Conservation (phyloP, 169 alveolate species). For the Hepatocystis sp. region DNA sequence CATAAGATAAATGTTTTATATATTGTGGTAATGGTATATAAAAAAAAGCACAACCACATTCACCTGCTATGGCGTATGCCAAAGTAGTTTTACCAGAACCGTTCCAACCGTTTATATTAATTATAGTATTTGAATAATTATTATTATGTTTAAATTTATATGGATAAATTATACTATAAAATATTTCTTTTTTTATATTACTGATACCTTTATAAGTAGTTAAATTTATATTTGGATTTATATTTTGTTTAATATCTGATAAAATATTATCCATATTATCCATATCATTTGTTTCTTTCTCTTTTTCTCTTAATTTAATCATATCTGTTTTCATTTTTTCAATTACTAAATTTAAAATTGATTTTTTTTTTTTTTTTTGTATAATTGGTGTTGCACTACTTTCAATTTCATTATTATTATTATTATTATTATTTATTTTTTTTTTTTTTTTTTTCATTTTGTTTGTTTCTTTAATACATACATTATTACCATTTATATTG, state of each 20-base stretch:
- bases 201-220: slow-evolving; percentile 36
- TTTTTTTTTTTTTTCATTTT: too few relatives aligned
- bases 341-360: too few relatives aligned
- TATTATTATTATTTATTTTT: too few relatives aligned
- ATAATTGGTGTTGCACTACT: too few relatives aligned
- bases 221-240: slow-evolving; percentile 12
- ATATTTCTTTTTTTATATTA: slow-evolving; percentile 53
- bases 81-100: slow-evolving; percentile 98
- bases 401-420: too few relatives aligned
- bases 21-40: slow-evolving; percentile 82
- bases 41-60: slow-evolving; percentile 85
- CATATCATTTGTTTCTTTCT: background rate
- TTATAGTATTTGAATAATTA: slow-evolving; percentile 28
- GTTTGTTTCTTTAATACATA: too few relatives aligned
- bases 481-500: too few relatives aligned
- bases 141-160: slow-evolving; percentile 23
- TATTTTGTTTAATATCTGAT: background rate
- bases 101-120: slow-evolving; percentile 93
- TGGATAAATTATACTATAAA: slow-evolving; percentile 63
- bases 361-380: too few relatives aligned
- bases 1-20: slow-evolving; percentile 34
- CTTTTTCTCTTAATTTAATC: background rate
- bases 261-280: background rate
- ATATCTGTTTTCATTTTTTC: too few relatives aligned
- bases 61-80: slow-evolving; percentile 96